Evolutionary conservation across 768 basidiomycete species (phyloP), one percentile per base, ranked within the genome.

Genomic region (Tylopilus rubrobrunneus): DNA sequence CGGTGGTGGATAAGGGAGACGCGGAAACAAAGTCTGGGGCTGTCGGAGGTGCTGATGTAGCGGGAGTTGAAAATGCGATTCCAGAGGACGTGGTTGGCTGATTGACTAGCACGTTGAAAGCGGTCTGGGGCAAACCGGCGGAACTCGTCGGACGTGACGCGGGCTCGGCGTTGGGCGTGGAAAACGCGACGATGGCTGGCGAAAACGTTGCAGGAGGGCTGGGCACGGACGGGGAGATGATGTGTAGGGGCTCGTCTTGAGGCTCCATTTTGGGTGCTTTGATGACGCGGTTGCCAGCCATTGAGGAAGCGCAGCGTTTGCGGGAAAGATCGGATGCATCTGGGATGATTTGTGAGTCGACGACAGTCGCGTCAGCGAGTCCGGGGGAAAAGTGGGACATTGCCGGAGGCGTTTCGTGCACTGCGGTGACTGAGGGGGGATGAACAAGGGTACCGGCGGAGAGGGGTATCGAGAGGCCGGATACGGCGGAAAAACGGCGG

Each of bases 231-330:
- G 67, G 56, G 7, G 70, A 31, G 10, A 66, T 54, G 55, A 53
- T 58, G 58, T 19, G 62, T 55, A 71, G 56, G 17, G 66, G 15
- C 31, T 78, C 79, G 34, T 80, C 78, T 47, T 67, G 72, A 6
- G 78, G 77, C 50, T 79, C 78, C 51, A 78, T 70, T 65, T 81
- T 81, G 61, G 75, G 64, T 19, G 76, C 73, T 56, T 80, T 80
- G 45, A 75, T 65, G 41, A 69, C 71, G 36, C 79, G 74, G 55
- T 80, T 73, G 46, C 72, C 76, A 1, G 62, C 73, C 56, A 76
- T 67, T 36, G 79, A 75, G 4, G 78, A 78, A 3, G 73, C 79
- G 45, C 78, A 81, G 19, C 78, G 78, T 56, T 80, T 80, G 31
- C 78, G 77, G 45, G 79, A 73, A 43, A 71, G 62, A 59, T 80